Evolutionary conservation across 257 asterid genomes (phyloP), one percentile per base, ranked within the genome.

Genomic region (Nicotiana otophora): DNA sequence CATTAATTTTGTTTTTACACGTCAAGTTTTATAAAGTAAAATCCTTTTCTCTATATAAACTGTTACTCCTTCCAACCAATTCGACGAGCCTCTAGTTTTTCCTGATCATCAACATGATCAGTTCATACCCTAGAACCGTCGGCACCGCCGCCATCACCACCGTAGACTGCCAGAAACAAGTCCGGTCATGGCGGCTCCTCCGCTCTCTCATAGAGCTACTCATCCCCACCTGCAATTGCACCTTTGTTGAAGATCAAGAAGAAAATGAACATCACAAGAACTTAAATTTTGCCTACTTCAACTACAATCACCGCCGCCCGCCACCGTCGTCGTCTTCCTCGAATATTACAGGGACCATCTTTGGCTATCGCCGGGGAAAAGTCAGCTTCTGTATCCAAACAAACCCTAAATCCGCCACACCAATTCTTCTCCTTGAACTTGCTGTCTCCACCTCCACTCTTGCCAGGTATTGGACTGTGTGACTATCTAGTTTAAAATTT

Each of bases 151-250:
- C 68, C 36, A 70, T 82, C 79, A 88, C 92, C 80, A 58, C 89
- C 84, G 91, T 92, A 1, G 93, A 92, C 83, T 92, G 96, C 86
- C 83, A 92, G 58, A 92, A 92, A 17, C 96, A 92, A 84, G 93
- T 92, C 78, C 84, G 89, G 28, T 92, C 96, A n/a, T 92, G 96
- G 96, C 83, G 91, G 87, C 91, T 92, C 83, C 91, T 92, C 89
- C 94, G 94, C 62, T 80, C 87, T 60, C 75, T 92, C 23, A 68
- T 88, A 17, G 85, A 87, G 82, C 89, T 89, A 57, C 96, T 92
- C 83, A 82, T 92, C 28, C 93, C 92, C 17, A 87, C 88, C 9
- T 91, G 94, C 93, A 90, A 89, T 62, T 88, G 93, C 88, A 81
- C 86, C 28, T 31, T 88, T 57, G 60, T 84, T 1, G 85, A 91